phyloP scores from a whole-genome alignment of 345 rosid genomes.

The Anacardium occidentale region DNA sequence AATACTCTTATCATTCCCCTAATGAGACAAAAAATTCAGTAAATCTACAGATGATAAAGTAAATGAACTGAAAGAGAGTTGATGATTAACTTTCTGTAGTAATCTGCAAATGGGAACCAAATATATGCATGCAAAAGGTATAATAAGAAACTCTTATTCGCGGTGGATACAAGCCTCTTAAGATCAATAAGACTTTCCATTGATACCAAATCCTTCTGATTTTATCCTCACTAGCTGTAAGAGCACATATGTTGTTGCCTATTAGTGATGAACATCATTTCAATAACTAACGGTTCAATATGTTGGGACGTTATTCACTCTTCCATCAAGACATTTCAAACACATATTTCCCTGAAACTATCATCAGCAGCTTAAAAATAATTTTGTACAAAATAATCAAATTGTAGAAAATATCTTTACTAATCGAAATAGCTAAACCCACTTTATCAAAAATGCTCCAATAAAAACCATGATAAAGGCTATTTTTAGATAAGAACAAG shows the following conservation, averaged over 20 bases:
- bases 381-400: background rate
- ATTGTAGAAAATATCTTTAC: background rate
- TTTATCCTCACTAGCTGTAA: background rate
- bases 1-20: background rate
- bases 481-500: background rate
- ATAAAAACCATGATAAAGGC: background rate
- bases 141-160: background rate
- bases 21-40: background rate
- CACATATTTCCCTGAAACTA: background rate
- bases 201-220: background rate
- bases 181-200: background rate
- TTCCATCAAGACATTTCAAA: background rate
- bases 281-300: background rate
- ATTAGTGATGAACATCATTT: background rate
- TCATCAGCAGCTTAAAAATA: background rate
- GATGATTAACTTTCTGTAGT: background rate
- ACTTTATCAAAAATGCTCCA: background rate
- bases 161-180: background rate
- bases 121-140: background rate
- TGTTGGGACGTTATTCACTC: background rate
- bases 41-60: background rate
- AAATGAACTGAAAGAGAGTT: background rate
- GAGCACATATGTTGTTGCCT: background rate
- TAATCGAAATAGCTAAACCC: background rate
- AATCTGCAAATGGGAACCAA: background rate